A percentile compares a stretch with the other conserved stretches of the same genome.
Conservation (phyloP, 2,329 filamentous ascomycete species). For the Fusarium staphyleae region DNA sequence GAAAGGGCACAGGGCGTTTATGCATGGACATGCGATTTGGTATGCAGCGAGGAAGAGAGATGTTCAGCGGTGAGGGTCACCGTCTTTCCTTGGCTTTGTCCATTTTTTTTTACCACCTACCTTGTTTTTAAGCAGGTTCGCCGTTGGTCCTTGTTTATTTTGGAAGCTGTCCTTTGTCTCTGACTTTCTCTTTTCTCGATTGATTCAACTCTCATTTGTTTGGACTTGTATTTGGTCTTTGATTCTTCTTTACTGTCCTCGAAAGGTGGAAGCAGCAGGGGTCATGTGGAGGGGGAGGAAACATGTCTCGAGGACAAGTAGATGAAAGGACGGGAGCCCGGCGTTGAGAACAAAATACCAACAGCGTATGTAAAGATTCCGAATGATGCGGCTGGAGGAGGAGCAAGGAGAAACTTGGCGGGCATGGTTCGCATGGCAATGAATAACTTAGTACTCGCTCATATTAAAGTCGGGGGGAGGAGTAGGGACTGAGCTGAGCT, state of each 20-base stretch:
- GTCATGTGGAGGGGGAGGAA: conserved; percentile 12
- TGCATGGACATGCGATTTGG: conserved; percentile 31
- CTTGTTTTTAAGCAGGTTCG: conserved; percentile 9
- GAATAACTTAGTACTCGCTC: conserved; percentile 18
- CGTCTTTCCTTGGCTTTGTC: conserved; percentile 24
- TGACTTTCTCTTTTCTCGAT: conserved; percentile 21
- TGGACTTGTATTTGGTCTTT: conserved; percentile 29
- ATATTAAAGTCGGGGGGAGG: conserved; percentile 22
- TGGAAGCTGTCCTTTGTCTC: conserved; percentile 19
- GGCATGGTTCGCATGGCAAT: conserved; percentile 22
- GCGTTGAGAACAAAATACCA: conserved; percentile 44
- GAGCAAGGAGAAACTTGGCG: conserved; percentile 11
- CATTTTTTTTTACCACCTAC: conserved; percentile 21
- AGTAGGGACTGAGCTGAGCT: conserved; percentile 10
- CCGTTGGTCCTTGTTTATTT: conserved; percentile 20
- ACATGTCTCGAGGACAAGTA: conserved; percentile 18
- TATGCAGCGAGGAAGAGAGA: conserved; percentile 29
- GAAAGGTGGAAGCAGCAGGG: conserved; percentile 8
- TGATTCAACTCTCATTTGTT: conserved; percentile 33
- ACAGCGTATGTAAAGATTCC: conserved; percentile 41
- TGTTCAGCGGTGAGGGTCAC: conserved; percentile 18
- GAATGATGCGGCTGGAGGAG: conserved; percentile 23
- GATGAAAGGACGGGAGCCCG: conserved; percentile 32
- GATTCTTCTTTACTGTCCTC: conserved; percentile 26
- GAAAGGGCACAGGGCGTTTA: conserved; percentile 36